Conservation (phyloP, 1,284 basidiomycete genomes). For the Malassezia obtusa region DNA sequence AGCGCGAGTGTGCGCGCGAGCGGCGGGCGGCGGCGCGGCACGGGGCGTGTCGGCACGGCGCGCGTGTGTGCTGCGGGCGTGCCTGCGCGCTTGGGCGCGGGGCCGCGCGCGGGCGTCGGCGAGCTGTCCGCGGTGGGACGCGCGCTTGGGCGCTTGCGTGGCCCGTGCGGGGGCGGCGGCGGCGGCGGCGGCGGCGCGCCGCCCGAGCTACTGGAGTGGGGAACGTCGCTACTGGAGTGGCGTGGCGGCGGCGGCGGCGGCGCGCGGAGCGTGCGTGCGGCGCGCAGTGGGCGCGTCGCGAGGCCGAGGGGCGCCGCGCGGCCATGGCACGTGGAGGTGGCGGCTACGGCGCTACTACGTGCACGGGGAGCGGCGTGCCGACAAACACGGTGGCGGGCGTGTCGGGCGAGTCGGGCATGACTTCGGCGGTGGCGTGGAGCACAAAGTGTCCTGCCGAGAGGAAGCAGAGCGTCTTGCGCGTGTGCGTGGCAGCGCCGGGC, state of each 20-base stretch:
- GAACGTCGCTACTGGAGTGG: too few species aligned
- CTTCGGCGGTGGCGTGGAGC: not conserved
- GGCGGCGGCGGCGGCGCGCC: too few species aligned
- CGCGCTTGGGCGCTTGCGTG: not conserved
- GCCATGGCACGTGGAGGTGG: not conserved
- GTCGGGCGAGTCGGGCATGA: not conserved
- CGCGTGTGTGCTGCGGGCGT: not conserved
- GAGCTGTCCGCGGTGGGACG: not conserved
- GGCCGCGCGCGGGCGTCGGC: not conserved
- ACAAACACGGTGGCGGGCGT: not conserved
- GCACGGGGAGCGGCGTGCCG: not conserved
- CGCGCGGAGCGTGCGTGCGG: too few species aligned
- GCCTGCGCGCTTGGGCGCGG: slow-evolving; percentile 3
- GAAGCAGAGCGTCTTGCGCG: slow-evolving; percentile 16
- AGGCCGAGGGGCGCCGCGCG: too few species aligned
- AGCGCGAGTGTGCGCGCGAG: not conserved
- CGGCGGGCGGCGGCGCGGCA: slow-evolving; percentile 6
- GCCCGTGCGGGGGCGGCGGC: not conserved
- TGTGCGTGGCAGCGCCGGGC: not conserved
- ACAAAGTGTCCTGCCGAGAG: slow-evolving; percentile 13
- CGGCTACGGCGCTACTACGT: not conserved
- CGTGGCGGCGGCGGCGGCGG: too few species aligned
- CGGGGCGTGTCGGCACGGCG: not conserved
- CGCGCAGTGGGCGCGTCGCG: too few species aligned
- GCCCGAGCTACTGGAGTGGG: too few species aligned